Percentiles rank a stretch among this genome's conserved stretches.
phyloP scores from a whole-genome alignment of 257 asterid species.

The Solanum rostratum region DNA sequence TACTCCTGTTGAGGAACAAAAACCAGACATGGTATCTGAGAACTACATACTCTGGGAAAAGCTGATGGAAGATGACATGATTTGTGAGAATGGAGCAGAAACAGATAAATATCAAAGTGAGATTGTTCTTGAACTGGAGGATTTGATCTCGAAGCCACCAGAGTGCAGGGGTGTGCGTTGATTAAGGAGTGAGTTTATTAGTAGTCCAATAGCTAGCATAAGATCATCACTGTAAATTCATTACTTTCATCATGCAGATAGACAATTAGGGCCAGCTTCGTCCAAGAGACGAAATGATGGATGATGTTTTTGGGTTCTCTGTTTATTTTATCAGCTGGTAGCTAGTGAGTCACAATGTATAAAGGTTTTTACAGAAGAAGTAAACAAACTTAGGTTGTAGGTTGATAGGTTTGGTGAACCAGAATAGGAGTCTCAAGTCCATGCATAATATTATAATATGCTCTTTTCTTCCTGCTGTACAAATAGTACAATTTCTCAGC shows the following conservation, averaged over 20 bases:
- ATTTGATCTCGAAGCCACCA: slow-evolving; percentile 17
- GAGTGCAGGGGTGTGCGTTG: slow-evolving; percentile 5
- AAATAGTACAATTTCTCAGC: too few relatives aligned
- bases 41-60: slow-evolving; percentile 84
- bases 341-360: background rate
- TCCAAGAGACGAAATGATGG: too few relatives aligned
- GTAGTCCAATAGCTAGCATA: background rate
- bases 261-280: background rate
- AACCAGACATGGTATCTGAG: slow-evolving; percentile 31
- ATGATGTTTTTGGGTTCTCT: too few relatives aligned
- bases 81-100: slow-evolving; percentile 41
- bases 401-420: background rate
- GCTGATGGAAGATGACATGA: slow-evolving; percentile 81
- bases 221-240: background rate
- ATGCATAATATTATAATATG: too few relatives aligned
- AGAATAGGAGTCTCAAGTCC: too few relatives aligned
- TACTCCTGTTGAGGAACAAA: slow-evolving; percentile 20
- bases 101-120: slow-evolving; percentile 20
- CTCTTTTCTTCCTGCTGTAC: too few relatives aligned
- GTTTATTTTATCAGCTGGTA: background rate
- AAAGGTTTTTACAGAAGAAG: background rate
- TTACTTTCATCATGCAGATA: background rate
- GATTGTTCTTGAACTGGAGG: slow-evolving; percentile 32
- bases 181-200: background rate
- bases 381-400: background rate